Evolutionary conservation across 306 rosid genomes (phyloP), one percentile per base, ranked within the genome.

Genomic region (Purshia tridentata): DNA sequence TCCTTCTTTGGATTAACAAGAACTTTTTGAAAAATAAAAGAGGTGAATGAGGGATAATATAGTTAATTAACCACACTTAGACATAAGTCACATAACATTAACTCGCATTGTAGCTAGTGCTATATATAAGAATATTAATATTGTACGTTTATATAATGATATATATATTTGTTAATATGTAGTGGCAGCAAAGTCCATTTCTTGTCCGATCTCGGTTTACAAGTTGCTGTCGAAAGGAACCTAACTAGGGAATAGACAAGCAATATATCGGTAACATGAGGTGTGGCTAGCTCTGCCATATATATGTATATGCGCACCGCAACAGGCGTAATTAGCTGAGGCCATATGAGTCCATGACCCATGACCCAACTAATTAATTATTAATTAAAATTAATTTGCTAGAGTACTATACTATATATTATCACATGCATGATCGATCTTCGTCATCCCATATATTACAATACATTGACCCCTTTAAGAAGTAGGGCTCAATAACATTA

Each of bases 171-270:
- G n/a, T n/a, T n/a, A n/a, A 29, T 29, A 29, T 29, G 2, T 18
- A 61, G 47, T 16, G 68, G 68, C 50, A 63, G 9, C 49, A 42
- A 41, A 63, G 51, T 42, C 51, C 22, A 40, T 8, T 16, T 40
- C 35, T 63, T 41, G 48, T 61, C 29, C 49, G 49, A 4, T 63
- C 37, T 59, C 10, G 9, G 46, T 29, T 20, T n/a, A 72, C 58
- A 59, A 59, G 20, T n/a, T 51, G 76, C 9, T 29, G 48, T 9
- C 47, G 76, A 72, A 47, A 72, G 68, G 55, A 65, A 60, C 76
- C 52, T 41, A 14, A 18, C 76, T 47, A n/a, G 39, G 9, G 46
- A 16, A 70, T 41, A 9, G 65, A 71, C 54, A 45, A 71, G 3
- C 4, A 71, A 57, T 44, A 19, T 0, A 22, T 72, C 40, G 37